Base-by-base conservation (phyloP, 1,139 yeast genomes). In the Yamadazyma songkhlaensis region DNA sequence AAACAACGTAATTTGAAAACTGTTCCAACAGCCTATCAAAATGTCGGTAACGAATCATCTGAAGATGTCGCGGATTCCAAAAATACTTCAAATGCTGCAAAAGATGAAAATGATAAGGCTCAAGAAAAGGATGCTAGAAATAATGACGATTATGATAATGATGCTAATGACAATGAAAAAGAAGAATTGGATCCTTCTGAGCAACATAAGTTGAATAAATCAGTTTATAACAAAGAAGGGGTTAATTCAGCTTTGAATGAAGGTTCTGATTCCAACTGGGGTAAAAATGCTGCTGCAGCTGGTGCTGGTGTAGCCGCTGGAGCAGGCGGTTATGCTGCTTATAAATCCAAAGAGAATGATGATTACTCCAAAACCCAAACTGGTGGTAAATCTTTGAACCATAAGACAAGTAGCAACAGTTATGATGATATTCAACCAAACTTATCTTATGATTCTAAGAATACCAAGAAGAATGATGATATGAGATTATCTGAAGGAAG, bases 131-230 rank as follows among this genome's bases (percentile, higher is more conserved):
- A 17, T 17, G 20, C 20, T 17, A 17, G 20, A 17, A 17, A 17
- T 22, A 42, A 46, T 25, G 36, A 41, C 22, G 34, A 24, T 31
- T 27, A 25, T 31, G 4, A 31, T 6, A 27, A 46, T 13, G 21
- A 22, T 13, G 13, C 25, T n/a, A 28, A 20, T 12, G 32, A 31
- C 14, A 25, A 27, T 10, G 33, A 13, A 14, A 12, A 12, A 8
- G 21, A 34, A 7, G 38, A 44, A 20, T 31, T 46, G 14, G 62
- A 62, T 38, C 62, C 64, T 10, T 39, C 42, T 9, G 49, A 52
- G 24, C 59, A 54, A 32, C 67, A 63, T 40, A 31, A 42, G 20
- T 45, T 52, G 37, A 64, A 64, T 48, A 64, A 56, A 46, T 63
- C 69, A 5, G 54, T 61, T 11, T 62, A 43, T 48, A 62, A 63